Conservation (phyloP, 805 yeast genomes). For the Candida ipomoeae region DNA sequence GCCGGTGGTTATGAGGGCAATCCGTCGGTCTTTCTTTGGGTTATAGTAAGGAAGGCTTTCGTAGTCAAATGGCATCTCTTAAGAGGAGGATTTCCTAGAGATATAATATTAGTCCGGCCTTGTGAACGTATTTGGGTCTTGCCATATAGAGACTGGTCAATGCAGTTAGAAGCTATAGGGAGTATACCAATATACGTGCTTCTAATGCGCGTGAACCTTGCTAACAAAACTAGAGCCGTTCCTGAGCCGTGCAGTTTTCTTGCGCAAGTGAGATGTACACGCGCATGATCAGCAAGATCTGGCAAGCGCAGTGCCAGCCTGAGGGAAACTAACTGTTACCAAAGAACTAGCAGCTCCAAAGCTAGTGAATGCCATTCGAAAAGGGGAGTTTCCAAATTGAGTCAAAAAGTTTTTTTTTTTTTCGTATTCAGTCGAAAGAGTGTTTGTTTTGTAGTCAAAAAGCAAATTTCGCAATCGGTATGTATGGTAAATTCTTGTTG, state of each 20-base stretch:
- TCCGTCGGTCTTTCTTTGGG: slow-evolving; percentile 51
- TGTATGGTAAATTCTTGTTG: too few relatives aligned
- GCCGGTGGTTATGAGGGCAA: slow-evolving; percentile 78
- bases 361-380: too few relatives aligned
- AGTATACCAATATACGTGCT: too few relatives aligned
- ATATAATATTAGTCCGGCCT: neutral
- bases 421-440: too few relatives aligned
- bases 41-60: slow-evolving; percentile 53
- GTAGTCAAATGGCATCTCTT: slow-evolving; percentile 10
- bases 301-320: neutral
- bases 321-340: neutral
- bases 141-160: neutral
- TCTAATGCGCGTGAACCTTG: neutral
- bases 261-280: neutral
- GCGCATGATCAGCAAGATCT: neutral
- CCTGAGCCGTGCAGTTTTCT: slow-evolving; percentile 1
- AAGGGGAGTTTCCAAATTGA: too few relatives aligned
- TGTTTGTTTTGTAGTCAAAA: too few relatives aligned
- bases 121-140: neutral
- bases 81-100: neutral
- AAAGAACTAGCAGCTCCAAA: neutral
- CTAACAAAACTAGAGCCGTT: neutral
- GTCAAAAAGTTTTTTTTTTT: too few relatives aligned
- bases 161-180: neutral
- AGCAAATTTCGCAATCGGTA: too few relatives aligned